Evolutionary conservation across 257 asterid species (phyloP), one percentile per base, ranked within the genome.

Genomic region (Galeopsis tetrahit): DNA sequence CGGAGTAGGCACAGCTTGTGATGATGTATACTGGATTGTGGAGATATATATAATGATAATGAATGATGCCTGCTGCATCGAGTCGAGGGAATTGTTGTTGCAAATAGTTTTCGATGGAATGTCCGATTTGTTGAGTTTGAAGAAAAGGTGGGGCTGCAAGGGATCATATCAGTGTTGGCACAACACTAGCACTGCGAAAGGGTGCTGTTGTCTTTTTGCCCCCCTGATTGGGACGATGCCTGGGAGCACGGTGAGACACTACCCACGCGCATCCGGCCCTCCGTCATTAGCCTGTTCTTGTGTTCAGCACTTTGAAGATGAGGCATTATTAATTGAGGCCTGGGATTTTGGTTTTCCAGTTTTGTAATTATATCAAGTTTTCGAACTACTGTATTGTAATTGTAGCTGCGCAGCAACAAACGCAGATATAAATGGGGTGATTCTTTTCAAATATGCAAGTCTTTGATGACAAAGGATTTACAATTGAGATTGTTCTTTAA

Each of bases 1-100:
- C 94, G 84, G 70, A 83, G 84, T 59, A 80, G 82, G 81, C 92
- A 77, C 72, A 80, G 77, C 80, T 80, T 83, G 81, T 92, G 86
- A 85, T 70, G 43, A 57, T 46, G 13, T 39, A 21, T 14, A 14
- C 38, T 40, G 21, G 63, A 28, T 31, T 33, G 49, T 40, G 2
- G 64, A 13, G 75, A 62, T 49, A 14, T 5, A 68, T 21, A 21
- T 21, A 21, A 21, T 21, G 28, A 21, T 33, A 71, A 73, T 44
- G 49, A 56, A 62, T 39, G 67, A 32, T 11, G 43, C 68, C 36
- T 49, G 28, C 46, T 40, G 44, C 70, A 60, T 46, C 75, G 49
- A 21, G n/a, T 21, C 58, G 53, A 7, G 68, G 60, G 62, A 46
- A 48, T 14, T 44, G 9, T 36, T 8, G 11, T 11, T 58, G 35